phyloP scores from a whole-genome alignment of 352 stramenopile genomes.

The Phytophthora melonis region DNA sequence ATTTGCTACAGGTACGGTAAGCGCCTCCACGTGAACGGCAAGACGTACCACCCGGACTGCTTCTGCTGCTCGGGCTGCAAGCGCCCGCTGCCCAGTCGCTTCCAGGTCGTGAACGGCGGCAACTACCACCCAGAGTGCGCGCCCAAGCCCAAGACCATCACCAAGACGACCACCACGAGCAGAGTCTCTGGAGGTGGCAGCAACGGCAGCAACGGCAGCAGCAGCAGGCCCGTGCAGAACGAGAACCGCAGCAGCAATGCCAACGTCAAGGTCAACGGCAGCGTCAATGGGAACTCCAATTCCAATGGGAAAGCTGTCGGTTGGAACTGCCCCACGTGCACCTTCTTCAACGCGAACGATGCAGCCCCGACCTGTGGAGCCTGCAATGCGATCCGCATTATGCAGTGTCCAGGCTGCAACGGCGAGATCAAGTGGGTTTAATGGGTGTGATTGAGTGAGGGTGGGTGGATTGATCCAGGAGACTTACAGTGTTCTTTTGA shows the following conservation, averaged over 20 bases:
- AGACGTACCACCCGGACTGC: conserved; percentile 57
- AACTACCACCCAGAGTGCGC: conserved; percentile 55
- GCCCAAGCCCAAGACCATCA: conserved; percentile 33
- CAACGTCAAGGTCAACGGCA: conserved; percentile 12
- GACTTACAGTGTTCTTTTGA: background rate
- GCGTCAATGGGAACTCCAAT: background rate
- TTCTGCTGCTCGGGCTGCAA: conserved; percentile 61
- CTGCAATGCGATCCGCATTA: conserved; percentile 33
- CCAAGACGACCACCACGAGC: conserved; percentile 27
- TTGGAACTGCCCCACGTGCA: conserved; percentile 50
- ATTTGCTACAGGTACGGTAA: conserved; percentile 44
- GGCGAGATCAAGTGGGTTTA: conserved; percentile 39
- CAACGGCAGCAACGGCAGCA: background rate
- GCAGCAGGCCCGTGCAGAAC: background rate
- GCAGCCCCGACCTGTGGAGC: conserved; percentile 33
- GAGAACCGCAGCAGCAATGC: conserved; percentile 28
- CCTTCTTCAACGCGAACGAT: conserved; percentile 46
- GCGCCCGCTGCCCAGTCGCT: conserved; percentile 39
- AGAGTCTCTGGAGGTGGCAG: conserved; percentile 3
- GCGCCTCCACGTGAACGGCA: conserved; percentile 49
- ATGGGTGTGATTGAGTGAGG: background rate
- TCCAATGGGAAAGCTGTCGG: conserved; percentile 9
- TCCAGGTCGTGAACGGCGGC: conserved; percentile 47
- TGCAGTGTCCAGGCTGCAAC: conserved; percentile 41
- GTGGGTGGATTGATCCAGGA: background rate